phyloP scores from a whole-genome alignment of 2,329 filamentous ascomycete species.

The Zymoseptoria tritici region DNA sequence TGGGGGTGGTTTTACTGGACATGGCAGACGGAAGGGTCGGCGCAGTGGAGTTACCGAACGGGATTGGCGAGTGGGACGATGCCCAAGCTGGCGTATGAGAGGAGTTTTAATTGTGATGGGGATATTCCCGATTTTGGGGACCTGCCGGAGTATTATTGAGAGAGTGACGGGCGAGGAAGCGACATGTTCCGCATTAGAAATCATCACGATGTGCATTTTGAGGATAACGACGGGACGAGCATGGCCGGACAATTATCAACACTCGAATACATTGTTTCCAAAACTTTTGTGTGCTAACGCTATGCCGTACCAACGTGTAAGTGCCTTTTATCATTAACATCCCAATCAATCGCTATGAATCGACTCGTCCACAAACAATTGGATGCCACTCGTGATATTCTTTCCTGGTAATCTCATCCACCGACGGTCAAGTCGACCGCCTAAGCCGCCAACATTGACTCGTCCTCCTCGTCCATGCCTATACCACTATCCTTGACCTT shows the following conservation, averaged over 20 bases:
- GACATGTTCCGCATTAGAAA: background rate
- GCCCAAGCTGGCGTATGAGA: slow-evolving; percentile 47
- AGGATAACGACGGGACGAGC: background rate
- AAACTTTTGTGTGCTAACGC: background rate
- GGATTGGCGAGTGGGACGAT: slow-evolving; percentile 72
- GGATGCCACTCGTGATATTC: background rate
- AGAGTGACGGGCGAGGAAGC: background rate
- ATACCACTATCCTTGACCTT: slow-evolving; percentile 24
- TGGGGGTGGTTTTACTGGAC: slow-evolving; percentile 99
- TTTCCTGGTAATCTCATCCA: background rate
- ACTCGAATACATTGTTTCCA: background rate
- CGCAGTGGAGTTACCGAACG: slow-evolving; percentile 88
- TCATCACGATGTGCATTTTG: background rate
- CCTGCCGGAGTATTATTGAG: slow-evolving; percentile 40
- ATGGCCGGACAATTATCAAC: background rate
- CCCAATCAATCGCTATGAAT: background rate
- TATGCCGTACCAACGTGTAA: background rate
- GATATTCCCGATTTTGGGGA: slow-evolving; percentile 36
- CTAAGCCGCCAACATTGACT: slow-evolving; percentile 8
- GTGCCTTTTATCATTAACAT: background rate
- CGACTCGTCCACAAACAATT: background rate
- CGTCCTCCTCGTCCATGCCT: slow-evolving; percentile 13
- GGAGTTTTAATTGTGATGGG: slow-evolving; percentile 36
- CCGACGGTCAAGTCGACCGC: background rate
- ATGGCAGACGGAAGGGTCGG: slow-evolving; percentile 79